Conservation (phyloP, 148 eudicot genomes). For the Chenopodium album region DNA sequence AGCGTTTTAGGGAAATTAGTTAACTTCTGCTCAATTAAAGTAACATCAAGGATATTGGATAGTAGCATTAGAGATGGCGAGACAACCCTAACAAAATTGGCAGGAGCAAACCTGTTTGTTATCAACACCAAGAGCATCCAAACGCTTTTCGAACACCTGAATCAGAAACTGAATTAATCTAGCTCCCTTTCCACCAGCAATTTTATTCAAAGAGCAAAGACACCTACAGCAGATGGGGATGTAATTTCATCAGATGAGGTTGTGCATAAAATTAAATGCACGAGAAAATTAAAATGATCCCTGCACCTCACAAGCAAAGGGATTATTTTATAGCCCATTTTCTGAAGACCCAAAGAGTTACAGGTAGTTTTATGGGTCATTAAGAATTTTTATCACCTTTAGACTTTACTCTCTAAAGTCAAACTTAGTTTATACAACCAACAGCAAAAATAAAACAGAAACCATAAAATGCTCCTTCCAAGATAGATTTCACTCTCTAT, state of each 20-base stretch:
- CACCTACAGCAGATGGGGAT: slow-evolving; percentile 51
- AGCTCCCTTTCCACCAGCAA: slow-evolving; percentile 72
- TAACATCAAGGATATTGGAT: background rate
- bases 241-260: background rate
- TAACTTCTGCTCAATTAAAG: background rate
- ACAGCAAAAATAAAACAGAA: too few relatives aligned
- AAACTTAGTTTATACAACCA: too few relatives aligned
- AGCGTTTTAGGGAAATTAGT: background rate
- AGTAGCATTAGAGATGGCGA: background rate
- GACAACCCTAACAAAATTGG: background rate
- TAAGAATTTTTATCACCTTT: too few relatives aligned
- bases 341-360: too few relatives aligned
- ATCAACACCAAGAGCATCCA: slow-evolving; percentile 73
- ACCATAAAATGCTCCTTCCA: too few relatives aligned
- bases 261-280: too few relatives aligned
- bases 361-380: too few relatives aligned
- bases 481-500: too few relatives aligned
- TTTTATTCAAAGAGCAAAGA: slow-evolving; percentile 80
- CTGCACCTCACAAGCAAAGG: background rate
- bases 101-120: slow-evolving; percentile 68
- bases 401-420: too few relatives aligned
- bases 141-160: slow-evolving; percentile 74
- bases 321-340: too few relatives aligned
- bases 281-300: background rate
- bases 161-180: slow-evolving; percentile 69